Evolutionary conservation across 345 rosid genomes (phyloP).

Genomic region (Populus deltoides): DNA sequence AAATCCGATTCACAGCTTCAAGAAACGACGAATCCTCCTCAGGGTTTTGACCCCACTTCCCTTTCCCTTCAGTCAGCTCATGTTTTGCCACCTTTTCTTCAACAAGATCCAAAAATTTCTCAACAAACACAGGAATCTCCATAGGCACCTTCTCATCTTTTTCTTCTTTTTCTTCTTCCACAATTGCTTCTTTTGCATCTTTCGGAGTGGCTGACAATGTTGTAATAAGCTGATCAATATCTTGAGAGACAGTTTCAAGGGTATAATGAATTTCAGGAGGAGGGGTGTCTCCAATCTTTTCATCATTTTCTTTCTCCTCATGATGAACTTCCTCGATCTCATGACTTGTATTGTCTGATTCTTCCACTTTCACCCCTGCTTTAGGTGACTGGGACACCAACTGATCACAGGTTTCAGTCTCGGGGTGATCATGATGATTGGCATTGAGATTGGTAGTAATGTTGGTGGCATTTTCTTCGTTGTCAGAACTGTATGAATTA

Average conservation of each 20-base stretch:
- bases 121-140: constrained; percentile 49
- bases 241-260: constrained; percentile 49
- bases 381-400: not conserved
- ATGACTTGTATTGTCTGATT: not conserved
- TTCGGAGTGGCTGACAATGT: constrained; percentile 19
- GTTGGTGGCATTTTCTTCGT: not conserved
- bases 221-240: constrained; percentile 45
- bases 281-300: constrained; percentile 19
- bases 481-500: not conserved
- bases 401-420: not conserved
- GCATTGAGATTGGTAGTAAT: not conserved
- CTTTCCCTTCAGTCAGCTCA: constrained; percentile 43
- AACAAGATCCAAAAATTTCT: constrained; percentile 60
- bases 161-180: constrained; percentile 7
- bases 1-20: constrained; percentile 46
- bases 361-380: not conserved
- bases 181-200: not conserved
- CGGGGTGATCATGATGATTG: not conserved
- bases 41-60: constrained; percentile 28
- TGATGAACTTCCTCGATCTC: not conserved
- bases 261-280: constrained; percentile 35
- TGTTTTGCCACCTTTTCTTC: constrained; percentile 40
- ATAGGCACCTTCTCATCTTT: constrained; percentile 7
- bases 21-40: constrained; percentile 47
- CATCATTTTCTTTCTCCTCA: not conserved